Percentiles rank a stretch among this genome's conserved stretches.
Evolutionary conservation across 1,139 yeast genomes (phyloP).

Genomic region (Pichiaceae sp.): DNA sequence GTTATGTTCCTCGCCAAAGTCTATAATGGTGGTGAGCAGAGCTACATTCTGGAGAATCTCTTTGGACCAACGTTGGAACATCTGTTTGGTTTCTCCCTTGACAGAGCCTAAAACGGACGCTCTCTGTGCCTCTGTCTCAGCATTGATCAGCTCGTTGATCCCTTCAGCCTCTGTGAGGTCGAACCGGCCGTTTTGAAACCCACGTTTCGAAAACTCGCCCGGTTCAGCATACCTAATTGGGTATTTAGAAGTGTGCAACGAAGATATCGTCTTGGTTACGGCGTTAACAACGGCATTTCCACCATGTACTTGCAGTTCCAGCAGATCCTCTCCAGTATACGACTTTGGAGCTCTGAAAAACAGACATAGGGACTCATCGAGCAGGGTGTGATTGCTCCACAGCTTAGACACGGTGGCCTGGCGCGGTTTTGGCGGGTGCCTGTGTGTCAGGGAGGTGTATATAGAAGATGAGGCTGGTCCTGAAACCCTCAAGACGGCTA

Average conservation of each 20-base stretch:
- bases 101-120: conserved; percentile 65
- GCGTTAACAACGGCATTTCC: conserved; percentile 78
- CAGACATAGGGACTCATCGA: conserved; percentile 73
- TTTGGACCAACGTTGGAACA: conserved; percentile 62
- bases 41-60: conserved; percentile 62
- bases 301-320: conserved; percentile 89
- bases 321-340: conserved; percentile 85
- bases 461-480: conserved; percentile 55
- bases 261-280: conserved; percentile 55
- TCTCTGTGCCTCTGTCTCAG: conserved; percentile 89
- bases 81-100: conserved; percentile 51
- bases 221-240: conserved; percentile 77
- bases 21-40: conserved; percentile 76
- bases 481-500: conserved; percentile 76
- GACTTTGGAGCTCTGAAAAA: conserved; percentile 71
- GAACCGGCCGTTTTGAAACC: conserved; percentile 34
- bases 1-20: conserved; percentile 93
- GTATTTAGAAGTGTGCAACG: conserved; percentile 33
- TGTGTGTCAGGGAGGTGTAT: conserved; percentile 37
- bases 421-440: conserved; percentile 39
- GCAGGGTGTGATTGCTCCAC: conserved; percentile 29
- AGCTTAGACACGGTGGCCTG: conserved; percentile 49
- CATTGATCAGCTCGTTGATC: conserved; percentile 79
- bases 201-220: conserved; percentile 87
- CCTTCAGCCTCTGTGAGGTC: conserved; percentile 87